Percentiles rank a stretch among this genome's conserved stretches.
Evolutionary conservation across 2,329 filamentous ascomycete species (phyloP).

Genomic region (Aspergillus versicolor): DNA sequence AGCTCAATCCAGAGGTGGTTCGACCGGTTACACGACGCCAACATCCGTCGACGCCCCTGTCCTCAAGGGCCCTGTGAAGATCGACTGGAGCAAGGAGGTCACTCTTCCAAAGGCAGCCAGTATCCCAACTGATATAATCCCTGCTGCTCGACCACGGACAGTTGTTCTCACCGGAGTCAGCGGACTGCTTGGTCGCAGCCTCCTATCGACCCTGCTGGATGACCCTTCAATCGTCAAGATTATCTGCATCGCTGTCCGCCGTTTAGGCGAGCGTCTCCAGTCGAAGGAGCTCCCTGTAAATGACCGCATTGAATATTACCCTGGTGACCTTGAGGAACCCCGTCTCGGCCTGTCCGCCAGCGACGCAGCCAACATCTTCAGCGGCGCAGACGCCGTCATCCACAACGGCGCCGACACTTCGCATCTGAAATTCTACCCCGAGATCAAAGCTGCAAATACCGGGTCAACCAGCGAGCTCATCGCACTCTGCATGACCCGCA

Average conservation of each 20-base stretch:
- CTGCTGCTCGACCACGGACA: not conserved
- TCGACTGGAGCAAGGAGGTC: not conserved
- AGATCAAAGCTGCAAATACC: conserved; percentile 27
- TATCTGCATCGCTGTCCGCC: not conserved
- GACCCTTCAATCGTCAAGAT: not conserved
- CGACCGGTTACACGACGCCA: not conserved
- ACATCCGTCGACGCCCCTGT: not conserved
- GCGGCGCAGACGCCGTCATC: conserved; percentile 49
- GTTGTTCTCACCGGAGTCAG: not conserved
- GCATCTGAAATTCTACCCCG: conserved; percentile 28
- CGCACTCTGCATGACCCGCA: conserved; percentile 14
- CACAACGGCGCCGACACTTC: conserved; percentile 51
- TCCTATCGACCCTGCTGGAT: not conserved
- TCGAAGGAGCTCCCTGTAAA: not conserved
- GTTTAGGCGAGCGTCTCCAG: not conserved
- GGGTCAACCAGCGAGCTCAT: conserved; percentile 24
- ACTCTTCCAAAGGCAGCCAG: not conserved
- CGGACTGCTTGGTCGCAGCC: not conserved
- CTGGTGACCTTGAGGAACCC: conserved; percentile 38
- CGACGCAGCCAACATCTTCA: conserved; percentile 29
- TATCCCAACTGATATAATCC: not conserved
- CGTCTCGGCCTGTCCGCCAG: conserved; percentile 40
- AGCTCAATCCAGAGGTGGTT: not conserved
- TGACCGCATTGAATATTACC: not conserved
- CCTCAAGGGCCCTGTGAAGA: not conserved